Conservation (phyloP, 1,284 basidiomycete genomes). For the Cryptococcus amylolentus region DNA sequence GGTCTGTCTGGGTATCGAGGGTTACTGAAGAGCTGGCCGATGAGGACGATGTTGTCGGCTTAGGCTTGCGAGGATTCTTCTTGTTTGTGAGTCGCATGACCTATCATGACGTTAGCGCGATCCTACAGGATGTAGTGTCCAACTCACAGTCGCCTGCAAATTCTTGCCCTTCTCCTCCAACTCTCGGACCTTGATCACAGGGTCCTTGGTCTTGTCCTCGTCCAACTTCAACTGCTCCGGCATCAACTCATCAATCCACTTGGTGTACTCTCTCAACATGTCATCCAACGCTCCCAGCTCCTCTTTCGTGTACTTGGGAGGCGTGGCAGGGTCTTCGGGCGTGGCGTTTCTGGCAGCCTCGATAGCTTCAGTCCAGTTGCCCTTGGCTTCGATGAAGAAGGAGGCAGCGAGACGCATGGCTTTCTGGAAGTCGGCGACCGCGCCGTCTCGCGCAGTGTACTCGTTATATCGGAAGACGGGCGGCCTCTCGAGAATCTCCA, state of each 20-base stretch:
- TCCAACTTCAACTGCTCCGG: conserved; percentile 69
- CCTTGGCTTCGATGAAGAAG: conserved; percentile 74
- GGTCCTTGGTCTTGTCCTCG: conserved; percentile 64
- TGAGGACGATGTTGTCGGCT: conserved; percentile 15
- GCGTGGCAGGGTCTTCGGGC: conserved; percentile 52
- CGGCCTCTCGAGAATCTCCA: conserved; percentile 72
- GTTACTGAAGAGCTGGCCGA: conserved; percentile 11
- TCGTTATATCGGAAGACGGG: conserved; percentile 83
- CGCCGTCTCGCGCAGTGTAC: conserved; percentile 66
- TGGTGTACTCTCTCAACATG: conserved; percentile 69
- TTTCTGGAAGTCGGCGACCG: conserved; percentile 63
- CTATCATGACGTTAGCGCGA: conserved; percentile 10
- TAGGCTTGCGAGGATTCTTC: conserved; percentile 28
- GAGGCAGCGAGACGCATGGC: conserved; percentile 58
- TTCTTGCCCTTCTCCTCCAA: conserved; percentile 75
- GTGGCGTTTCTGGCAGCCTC: conserved; percentile 49
- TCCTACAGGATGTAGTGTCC: neutral
- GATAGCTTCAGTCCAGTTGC: conserved; percentile 57
- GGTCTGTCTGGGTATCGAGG: conserved; percentile 9
- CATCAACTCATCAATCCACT: conserved; percentile 73
- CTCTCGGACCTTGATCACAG: conserved; percentile 73
- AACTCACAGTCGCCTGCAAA: conserved; percentile 66
- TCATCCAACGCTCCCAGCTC: conserved; percentile 73
- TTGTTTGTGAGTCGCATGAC: conserved; percentile 31
- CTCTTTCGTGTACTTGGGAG: conserved; percentile 73